Base-by-base conservation (phyloP, 2,329 filamentous ascomycete genomes). In the Cytospora piceicola region DNA sequence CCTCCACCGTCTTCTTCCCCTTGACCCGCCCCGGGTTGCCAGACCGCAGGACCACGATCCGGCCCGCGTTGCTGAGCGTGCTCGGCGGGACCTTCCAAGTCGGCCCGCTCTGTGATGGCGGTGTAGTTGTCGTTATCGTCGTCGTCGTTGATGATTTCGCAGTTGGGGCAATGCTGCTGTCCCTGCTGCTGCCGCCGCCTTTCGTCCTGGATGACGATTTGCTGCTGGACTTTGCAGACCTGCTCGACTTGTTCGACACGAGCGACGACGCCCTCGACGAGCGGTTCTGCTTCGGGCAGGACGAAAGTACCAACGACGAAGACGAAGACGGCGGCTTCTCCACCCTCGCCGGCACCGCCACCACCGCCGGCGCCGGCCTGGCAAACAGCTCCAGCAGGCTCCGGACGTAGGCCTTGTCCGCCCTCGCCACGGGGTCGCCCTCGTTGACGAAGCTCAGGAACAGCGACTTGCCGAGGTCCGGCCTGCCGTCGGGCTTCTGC, bases 381-480 rank as follows among this genome's bases (percentile, higher is more conserved):
- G 87, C 84, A 64, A 92, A 90, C 0, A 96, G 80, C 66, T 91
- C 88, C 0, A 95, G 77, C 12, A 96, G 80, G 39, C 87, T 91
- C 68, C 84, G 85, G 20, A 96, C 82, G 71, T 96, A 94, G 0
- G 86, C 83, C 75, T 88, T 90, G 73, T 96, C 92, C 0, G 92
- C 92, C 32, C 93, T 80, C 0, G 86, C 83, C 0, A 96, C 90
- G 0, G 91, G 92, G 70, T 96, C 93, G 4, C 93, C 93, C 75
- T 96, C 92, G 73, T 96, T 97, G 71, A 94, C 82, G 73, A 96
- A 93, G 52, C 85, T 87, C 61, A 92, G 83, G 74, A 96, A 96
- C 5, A 94, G 74, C 65, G 88, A 93, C 73, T 91, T 93, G 32
- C 81, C 76, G 27, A 85, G 75, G 15, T 80, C 75, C 0, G 76